Base-by-base conservation (phyloP, 2,329 filamentous ascomycete species). In the Acarospora socialis region DNA sequence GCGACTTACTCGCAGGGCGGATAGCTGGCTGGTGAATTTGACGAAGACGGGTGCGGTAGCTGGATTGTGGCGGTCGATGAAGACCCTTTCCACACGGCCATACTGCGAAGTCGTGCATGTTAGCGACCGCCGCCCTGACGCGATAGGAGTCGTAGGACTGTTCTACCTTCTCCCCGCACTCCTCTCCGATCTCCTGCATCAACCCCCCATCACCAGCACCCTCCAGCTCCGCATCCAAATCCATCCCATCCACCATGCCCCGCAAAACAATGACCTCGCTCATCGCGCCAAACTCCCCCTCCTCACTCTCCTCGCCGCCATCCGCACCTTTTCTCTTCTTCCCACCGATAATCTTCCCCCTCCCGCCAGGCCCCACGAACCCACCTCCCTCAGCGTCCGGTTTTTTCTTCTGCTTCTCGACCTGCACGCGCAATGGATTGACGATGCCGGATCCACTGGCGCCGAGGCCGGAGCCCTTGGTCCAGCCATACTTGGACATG, bases 401-500 rank as follows among this genome's bases (percentile, higher is more conserved):
- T 39, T 72, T 74, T 56, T 82, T 84, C 53, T 82, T 81, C 19
- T 78, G 70, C 59, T 90, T 92, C 46, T 90, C 77, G n/a, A 87
- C 70, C 46, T 93, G 73, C 16, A 87, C 80, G 28, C 74, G 73
- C 3, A 98, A 62, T 4, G 86, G 81, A 14, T 84, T 81, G 33
- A 82, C 67, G 46, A 98, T 94, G 38, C 90, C 90, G 15, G 75
- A 73, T 19, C 73, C 74, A 40, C 77, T 70, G 10, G 82, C 84
- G 43, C 90, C 90, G 3, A 98, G 71, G 13, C 90, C 90, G 40
- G 77, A 70, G 15, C 90, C 90, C 48, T 86, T 78, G 21, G 75
- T 77, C 81, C 86, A 95, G 34, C 90, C 90, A 57, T 93, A 90
- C 52, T 94, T 95, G 39, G 73, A 70, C 73, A 98, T 83, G 34